Conservation (phyloP, 2,329 filamentous ascomycete genomes). For the Diaporthe humulicola region DNA sequence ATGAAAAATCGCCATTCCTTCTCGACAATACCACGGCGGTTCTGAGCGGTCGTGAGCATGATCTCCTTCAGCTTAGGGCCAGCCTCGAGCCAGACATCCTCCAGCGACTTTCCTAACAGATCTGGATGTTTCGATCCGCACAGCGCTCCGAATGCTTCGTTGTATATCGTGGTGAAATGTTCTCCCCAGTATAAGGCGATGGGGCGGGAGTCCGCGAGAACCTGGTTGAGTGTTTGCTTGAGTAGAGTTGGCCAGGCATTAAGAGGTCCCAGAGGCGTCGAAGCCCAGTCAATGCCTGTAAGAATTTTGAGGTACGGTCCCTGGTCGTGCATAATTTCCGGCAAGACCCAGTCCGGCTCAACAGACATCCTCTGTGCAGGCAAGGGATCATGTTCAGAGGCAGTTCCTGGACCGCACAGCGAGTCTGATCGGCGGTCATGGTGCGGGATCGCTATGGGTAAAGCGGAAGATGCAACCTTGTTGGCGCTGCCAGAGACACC, state of each 20-base stretch:
- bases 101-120: constrained; percentile 71
- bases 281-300: constrained; percentile 58
- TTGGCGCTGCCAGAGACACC: constrained; percentile 37
- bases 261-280: constrained; percentile 60
- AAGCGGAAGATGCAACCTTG: constrained; percentile 31
- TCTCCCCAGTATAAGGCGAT: constrained; percentile 70
- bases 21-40: constrained; percentile 52
- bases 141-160: constrained; percentile 74
- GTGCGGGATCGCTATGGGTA: constrained; percentile 31
- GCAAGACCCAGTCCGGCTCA: constrained; percentile 49
- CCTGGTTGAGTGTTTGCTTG: constrained; percentile 56
- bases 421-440: constrained; percentile 39
- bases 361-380: constrained; percentile 43
- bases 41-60: constrained; percentile 52
- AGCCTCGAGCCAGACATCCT: constrained; percentile 71
- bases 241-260: constrained; percentile 57
- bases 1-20: constrained; percentile 62
- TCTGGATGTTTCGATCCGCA: constrained; percentile 75
- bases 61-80: constrained; percentile 53
- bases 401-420: not conserved
- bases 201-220: constrained; percentile 58
- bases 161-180: constrained; percentile 74
- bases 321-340: constrained; percentile 49
- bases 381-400: constrained; percentile 22
- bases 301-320: constrained; percentile 53